phyloP scores from a whole-genome alignment of 2,329 filamentous ascomycete species.

The Cordyceps militaris region DNA sequence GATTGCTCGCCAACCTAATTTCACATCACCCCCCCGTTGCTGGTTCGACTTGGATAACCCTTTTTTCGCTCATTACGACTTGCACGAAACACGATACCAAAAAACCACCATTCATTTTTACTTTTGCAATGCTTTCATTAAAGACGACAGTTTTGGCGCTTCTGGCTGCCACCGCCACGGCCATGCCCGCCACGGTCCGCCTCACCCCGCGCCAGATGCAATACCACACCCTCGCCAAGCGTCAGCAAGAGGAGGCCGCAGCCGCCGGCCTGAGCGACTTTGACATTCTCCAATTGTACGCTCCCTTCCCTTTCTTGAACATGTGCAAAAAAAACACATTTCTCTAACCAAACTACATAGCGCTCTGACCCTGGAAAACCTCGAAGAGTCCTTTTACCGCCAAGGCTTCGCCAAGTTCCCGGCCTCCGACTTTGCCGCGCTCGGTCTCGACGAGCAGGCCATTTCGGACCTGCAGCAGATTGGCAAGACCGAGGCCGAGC shows the following conservation, averaged over 20 bases:
- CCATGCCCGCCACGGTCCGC: conserved; percentile 5
- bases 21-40: neutral
- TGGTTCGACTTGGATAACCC: neutral
- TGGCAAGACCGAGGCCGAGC: conserved; percentile 44
- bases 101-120: neutral
- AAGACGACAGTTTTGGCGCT: conserved; percentile 1
- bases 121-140: conserved; percentile 1
- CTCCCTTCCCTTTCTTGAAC: too few relatives aligned
- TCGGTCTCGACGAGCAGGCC: conserved; percentile 40
- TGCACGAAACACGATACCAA: neutral
- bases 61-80: neutral
- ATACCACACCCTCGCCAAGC: conserved; percentile 3
- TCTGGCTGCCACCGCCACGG: neutral
- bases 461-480: conserved; percentile 43
- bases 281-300: conserved; percentile 12
- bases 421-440: conserved; percentile 41
- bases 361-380: conserved; percentile 44
- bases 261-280: conserved; percentile 7
- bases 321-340: too few relatives aligned
- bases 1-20: neutral
- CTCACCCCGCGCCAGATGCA: conserved; percentile 7
- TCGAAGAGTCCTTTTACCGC: conserved; percentile 57
- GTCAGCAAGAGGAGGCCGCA: neutral
- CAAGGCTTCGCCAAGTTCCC: conserved; percentile 52
- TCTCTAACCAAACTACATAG: conserved; percentile 21